Conservation (phyloP, 192 early-diverging fungal genomes). For the Gonapodya prolifera region DNA sequence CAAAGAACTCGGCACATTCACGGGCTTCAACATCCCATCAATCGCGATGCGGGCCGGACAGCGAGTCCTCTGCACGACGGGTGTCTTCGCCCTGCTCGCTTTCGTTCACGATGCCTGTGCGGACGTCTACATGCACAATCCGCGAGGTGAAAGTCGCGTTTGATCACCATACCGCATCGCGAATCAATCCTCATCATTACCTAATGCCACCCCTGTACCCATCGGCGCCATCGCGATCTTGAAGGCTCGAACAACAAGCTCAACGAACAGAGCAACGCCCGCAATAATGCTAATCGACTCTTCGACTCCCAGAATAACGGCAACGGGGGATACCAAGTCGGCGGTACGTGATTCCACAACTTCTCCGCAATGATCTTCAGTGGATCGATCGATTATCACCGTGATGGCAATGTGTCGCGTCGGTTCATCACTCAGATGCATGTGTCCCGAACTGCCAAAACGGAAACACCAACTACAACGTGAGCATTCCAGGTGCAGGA, state of each 20-base stretch:
- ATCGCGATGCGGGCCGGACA: neutral
- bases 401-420: no score
- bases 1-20: no score
- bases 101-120: neutral
- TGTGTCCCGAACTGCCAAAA: conserved; percentile 13
- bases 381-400: no score
- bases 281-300: conserved; percentile 16
- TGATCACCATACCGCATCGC: no score
- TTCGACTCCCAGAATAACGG: conserved; percentile 28
- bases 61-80: neutral
- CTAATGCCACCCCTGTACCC: neutral
- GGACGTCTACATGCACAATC: conserved; percentile 1
- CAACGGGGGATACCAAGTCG: conserved; percentile 21
- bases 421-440: conserved; percentile 1
- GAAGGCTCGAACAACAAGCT: conserved; percentile 27
- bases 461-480: conserved; percentile 14
- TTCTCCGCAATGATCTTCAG: neutral
- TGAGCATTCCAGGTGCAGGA: conserved; percentile 9
- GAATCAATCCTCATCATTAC: neutral
- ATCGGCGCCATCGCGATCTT: conserved; percentile 1
- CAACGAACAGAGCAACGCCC: conserved; percentile 20
- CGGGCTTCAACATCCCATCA: neutral
- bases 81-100: neutral
- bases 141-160: neutral
- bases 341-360: neutral